Base-by-base conservation (phyloP, 345 rosid species). In the Eucalyptus cloeziana region DNA sequence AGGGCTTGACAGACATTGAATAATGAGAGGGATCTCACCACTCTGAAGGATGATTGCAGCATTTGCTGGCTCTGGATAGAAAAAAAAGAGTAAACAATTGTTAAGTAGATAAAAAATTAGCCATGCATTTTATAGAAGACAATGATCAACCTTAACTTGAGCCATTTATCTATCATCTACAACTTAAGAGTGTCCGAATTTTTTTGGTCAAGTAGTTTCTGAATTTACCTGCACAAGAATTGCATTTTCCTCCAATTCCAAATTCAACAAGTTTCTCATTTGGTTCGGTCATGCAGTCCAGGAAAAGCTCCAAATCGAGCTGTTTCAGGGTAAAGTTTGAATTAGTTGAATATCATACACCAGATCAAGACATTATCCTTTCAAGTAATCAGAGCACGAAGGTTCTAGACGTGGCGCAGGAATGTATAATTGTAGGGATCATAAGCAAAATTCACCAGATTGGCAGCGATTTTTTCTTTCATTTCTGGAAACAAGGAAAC, bases 231-330 rank as follows among this genome's bases (percentile, higher is more conserved):
- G 93, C 97, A 94, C 94, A 94, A 43, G 97, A 91, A 88, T 97
- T 97, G 92, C 98, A 97, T 88, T 96, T 87, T 67, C 99, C 99
- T 89, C 99, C 99, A 30, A 94, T 49, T 13, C 98, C 97, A 87
- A 96, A 97, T 89, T 97, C 99, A 10, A 96, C 92, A 49, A 97
- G 96, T 93, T 92, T 97, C 95, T 97, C 99, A 90, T 95, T 97
- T 86, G 96, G 96, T 92, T 96, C 96, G 50, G 99, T 94, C 71
- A 96, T 86, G 94, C 99, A 96, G 94, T 97, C 99, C 87, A 96
- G 90, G 94, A 96, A 96, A 58, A 97, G 96, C 91, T 96, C 99
- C 94, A 97, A 92, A 91, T 97, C 96, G 88, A 97, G 96, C 99
- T 96, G 97, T 22, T 86, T 40, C 24, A 79, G 88, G 87, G 92